Conservation (phyloP, 768 basidiomycete species). For the Megacollybia marginata region DNA sequence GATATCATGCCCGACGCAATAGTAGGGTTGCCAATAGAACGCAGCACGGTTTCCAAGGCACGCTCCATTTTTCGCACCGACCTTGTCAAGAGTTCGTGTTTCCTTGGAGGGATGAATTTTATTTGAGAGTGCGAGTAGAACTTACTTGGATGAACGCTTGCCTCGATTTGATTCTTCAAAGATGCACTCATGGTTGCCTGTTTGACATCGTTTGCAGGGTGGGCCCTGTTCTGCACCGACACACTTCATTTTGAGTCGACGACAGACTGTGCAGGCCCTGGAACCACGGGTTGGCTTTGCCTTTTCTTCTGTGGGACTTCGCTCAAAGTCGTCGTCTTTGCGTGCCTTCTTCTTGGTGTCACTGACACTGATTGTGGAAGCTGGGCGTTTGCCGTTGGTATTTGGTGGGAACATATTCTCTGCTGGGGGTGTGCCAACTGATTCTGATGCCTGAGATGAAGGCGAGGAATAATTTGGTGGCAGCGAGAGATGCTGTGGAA, state of each 20-base stretch:
- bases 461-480: slow-evolving; percentile 65
- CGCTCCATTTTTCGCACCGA: slow-evolving; percentile 88
- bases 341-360: slow-evolving; percentile 54
- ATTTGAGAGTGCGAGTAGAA: slow-evolving; percentile 13
- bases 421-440: slow-evolving; percentile 65
- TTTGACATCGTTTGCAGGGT: slow-evolving; percentile 80
- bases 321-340: slow-evolving; percentile 53
- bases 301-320: slow-evolving; percentile 49
- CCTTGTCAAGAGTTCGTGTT: slow-evolving; percentile 74
- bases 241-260: slow-evolving; percentile 91
- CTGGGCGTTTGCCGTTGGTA: slow-evolving; percentile 60
- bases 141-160: slow-evolving; percentile 78
- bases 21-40: slow-evolving; percentile 80
- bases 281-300: slow-evolving; percentile 83
- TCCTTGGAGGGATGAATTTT: slow-evolving; percentile 38
- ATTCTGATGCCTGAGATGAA: slow-evolving; percentile 74
- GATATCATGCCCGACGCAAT: slow-evolving; percentile 77
- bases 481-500: slow-evolving; percentile 48
- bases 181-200: slow-evolving; percentile 83
- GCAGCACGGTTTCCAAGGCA: slow-evolving; percentile 86
- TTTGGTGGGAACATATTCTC: slow-evolving; percentile 52
- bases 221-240: slow-evolving; percentile 86
- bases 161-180: slow-evolving; percentile 97
- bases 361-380: slow-evolving; percentile 37
- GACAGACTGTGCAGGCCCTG: slow-evolving; percentile 88